Conservation (phyloP, 306 rosid genomes). For the Sphenostylis stenocarpa region DNA sequence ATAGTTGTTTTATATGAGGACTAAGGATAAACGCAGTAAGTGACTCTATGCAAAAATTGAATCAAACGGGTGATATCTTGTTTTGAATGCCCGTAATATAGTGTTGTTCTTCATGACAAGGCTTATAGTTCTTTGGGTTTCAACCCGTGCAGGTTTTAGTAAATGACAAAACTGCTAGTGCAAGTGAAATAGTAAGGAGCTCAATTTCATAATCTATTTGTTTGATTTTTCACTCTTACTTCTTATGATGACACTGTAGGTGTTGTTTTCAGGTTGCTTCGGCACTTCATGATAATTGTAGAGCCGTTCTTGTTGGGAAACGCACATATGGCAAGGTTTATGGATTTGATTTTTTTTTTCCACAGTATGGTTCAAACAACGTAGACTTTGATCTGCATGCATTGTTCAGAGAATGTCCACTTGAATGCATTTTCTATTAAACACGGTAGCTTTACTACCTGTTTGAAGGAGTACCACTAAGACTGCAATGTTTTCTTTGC, state of each 20-base stretch:
- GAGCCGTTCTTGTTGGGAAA: constrained; percentile 94
- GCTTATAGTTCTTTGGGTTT: constrained; percentile 31
- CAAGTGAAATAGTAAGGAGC: constrained; percentile 94
- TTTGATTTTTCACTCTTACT: constrained; percentile 36
- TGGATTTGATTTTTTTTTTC: constrained; percentile 13
- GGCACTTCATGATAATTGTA: constrained; percentile 93
- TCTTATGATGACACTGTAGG: neutral
- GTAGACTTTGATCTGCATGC: neutral
- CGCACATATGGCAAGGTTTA: constrained; percentile 92
- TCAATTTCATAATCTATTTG: constrained; percentile 22
- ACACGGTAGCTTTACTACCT: neutral
- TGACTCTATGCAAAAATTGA: too few relatives aligned
- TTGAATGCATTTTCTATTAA: neutral
- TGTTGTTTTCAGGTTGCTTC: constrained; percentile 89
- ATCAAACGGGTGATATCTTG: too few relatives aligned
- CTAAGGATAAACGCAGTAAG: neutral
- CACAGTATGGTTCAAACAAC: constrained; percentile 11
- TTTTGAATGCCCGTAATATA: neutral
- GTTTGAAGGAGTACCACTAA: neutral
- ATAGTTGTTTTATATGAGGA: neutral
- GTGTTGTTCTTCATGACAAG: constrained; percentile 23
- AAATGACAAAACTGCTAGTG: constrained; percentile 91
- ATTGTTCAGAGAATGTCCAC: constrained; percentile 18
- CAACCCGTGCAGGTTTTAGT: constrained; percentile 78
- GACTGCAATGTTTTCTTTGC: neutral